phyloP scores from a whole-genome alignment of 2,329 filamentous ascomycete genomes.

The Diplodia scrobiculata region DNA sequence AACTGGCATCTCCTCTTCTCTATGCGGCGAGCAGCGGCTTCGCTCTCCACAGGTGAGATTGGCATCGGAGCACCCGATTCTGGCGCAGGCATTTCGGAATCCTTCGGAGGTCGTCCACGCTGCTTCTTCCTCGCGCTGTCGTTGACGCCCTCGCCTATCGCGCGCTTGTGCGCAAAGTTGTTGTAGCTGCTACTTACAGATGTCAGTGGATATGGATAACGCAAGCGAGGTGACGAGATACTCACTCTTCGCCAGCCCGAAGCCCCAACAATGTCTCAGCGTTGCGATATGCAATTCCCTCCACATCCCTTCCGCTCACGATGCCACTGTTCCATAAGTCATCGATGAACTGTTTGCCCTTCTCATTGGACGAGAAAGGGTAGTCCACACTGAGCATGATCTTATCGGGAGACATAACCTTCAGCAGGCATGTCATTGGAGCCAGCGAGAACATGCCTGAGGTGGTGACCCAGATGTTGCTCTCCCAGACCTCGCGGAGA shows the following conservation, averaged over 20 bases:
- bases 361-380: slow-evolving; percentile 50
- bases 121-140: slow-evolving; percentile 5
- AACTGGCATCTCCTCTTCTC: slow-evolving; percentile 25
- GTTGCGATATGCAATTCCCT: slow-evolving; percentile 55
- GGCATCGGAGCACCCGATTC: not conserved
- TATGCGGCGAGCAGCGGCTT: slow-evolving; percentile 12
- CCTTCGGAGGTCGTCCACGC: slow-evolving; percentile 8
- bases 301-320: slow-evolving; percentile 54
- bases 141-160: slow-evolving; percentile 12
- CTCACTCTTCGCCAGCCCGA: slow-evolving; percentile 21
- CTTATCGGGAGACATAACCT: slow-evolving; percentile 47
- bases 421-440: slow-evolving; percentile 50
- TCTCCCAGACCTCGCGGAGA: slow-evolving; percentile 44
- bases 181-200: not conserved
- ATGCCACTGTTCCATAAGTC: slow-evolving; percentile 55
- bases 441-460: slow-evolving; percentile 50
- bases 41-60: slow-evolving; percentile 2
- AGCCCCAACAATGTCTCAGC: slow-evolving; percentile 44
- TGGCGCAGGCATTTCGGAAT: not conserved
- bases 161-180: not conserved
- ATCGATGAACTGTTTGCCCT: slow-evolving; percentile 53
- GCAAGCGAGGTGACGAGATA: not conserved
- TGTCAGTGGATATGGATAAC: not conserved
- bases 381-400: slow-evolving; percentile 49
- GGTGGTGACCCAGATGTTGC: slow-evolving; percentile 50